Evolutionary conservation across 805 yeast genomes (phyloP).

Genomic region (Teunomyces funiuensis): DNA sequence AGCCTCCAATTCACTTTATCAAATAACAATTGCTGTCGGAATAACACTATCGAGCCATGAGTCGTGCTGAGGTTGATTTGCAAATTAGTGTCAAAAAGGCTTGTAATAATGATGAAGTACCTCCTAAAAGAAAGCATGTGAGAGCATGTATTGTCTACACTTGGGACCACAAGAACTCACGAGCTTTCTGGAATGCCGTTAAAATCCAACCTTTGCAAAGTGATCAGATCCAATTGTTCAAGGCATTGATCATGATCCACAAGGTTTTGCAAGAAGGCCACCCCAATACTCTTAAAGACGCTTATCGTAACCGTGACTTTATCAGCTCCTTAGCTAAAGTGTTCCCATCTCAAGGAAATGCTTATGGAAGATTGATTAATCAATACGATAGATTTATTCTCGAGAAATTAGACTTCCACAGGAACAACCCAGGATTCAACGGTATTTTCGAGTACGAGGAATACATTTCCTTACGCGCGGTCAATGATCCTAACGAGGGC

Average conservation of each 20-base stretch:
- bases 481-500: conserved; percentile 94
- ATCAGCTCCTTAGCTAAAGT: conserved; percentile 68
- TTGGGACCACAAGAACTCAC: conserved; percentile 89
- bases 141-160: conserved; percentile 93
- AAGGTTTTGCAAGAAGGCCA: conserved; percentile 99
- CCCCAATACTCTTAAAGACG: conserved; percentile 77
- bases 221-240: conserved; percentile 83
- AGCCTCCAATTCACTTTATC: not conserved
- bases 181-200: conserved; percentile 81
- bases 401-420: conserved; percentile 78
- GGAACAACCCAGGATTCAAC: conserved; percentile 82
- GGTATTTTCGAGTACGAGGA: conserved; percentile 97
- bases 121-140: conserved; percentile 95
- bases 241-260: conserved; percentile 80
- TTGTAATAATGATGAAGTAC: conserved; percentile 78
- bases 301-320: conserved; percentile 75
- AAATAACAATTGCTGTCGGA: not conserved
- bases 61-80: conserved; percentile 47
- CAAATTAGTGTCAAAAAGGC: conserved; percentile 75
- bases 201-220: conserved; percentile 76
- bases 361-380: conserved; percentile 70
- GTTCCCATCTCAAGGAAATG: conserved; percentile 40
- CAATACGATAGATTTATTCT: conserved; percentile 74
- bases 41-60: conserved; percentile 22
- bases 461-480: conserved; percentile 81